phyloP scores from a whole-genome alignment of 768 basidiomycete species.

The Tulasnella sp. region DNA sequence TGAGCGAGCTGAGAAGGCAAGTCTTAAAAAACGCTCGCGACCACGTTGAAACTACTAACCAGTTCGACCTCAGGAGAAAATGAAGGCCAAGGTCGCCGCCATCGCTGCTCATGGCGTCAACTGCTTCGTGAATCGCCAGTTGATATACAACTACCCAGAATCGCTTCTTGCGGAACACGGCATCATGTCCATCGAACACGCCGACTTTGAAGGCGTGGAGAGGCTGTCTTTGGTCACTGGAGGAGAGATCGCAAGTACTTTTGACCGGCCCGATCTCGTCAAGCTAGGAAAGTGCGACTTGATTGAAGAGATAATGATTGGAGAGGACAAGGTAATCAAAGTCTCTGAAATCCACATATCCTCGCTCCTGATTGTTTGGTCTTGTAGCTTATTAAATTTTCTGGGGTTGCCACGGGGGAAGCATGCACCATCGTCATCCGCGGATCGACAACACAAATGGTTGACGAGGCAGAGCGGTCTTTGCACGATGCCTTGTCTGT shows the following conservation, averaged over 20 bases:
- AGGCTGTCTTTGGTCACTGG: conserved; percentile 91
- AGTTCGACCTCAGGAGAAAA: conserved; percentile 71
- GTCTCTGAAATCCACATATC: background rate
- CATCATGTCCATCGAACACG: conserved; percentile 94
- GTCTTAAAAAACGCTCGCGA: background rate
- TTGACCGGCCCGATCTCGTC: conserved; percentile 84
- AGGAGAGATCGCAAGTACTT: conserved; percentile 93
- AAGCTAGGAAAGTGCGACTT: conserved; percentile 87
- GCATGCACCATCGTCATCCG: conserved; percentile 97
- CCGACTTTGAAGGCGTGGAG: conserved; percentile 98
- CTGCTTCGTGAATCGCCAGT: conserved; percentile 93
- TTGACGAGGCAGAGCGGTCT: conserved; percentile 96
- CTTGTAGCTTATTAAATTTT: conserved; percentile 91
- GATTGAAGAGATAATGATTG: conserved; percentile 98
- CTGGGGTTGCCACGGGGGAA: conserved; percentile 93
- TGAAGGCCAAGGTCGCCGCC: conserved; percentile 94
- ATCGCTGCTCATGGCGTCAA: conserved; percentile 94
- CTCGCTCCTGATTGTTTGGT: background rate
- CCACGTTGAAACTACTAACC: background rate
- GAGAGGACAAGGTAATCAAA: conserved; percentile 79
- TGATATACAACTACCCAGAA: conserved; percentile 99
- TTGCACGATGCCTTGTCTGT: conserved; percentile 96
- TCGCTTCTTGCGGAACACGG: conserved; percentile 88
- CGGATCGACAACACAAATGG: conserved; percentile 97
- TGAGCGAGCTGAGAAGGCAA: conserved; percentile 83